Evolutionary conservation across 805 yeast genomes (phyloP).

Genomic region (Barnettozyma wickerhamii): DNA sequence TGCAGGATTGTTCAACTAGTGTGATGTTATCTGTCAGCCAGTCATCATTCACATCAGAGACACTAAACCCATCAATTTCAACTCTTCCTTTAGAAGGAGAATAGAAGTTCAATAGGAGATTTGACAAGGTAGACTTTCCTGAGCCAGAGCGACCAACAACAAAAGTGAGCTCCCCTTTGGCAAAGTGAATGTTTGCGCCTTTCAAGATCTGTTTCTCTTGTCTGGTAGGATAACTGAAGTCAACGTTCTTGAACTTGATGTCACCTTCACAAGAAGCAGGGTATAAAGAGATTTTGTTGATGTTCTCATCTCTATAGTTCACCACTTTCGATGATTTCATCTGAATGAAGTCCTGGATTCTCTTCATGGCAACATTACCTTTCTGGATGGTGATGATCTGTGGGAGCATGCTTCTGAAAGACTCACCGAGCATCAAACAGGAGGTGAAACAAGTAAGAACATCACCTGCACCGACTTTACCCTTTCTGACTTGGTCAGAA

Average conservation of each 20-base stretch:
- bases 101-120: conserved; percentile 60
- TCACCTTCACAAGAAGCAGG: conserved; percentile 39
- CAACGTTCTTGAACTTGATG: conserved; percentile 51
- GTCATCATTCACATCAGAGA: conserved; percentile 36
- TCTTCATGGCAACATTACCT: conserved; percentile 63
- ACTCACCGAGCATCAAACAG: conserved; percentile 67
- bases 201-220: conserved; percentile 42
- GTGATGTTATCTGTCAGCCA: conserved; percentile 66
- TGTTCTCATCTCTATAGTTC: conserved; percentile 8
- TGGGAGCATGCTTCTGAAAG: conserved; percentile 49
- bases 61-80: conserved; percentile 47
- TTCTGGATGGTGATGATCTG: conserved; percentile 61
- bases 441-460: conserved; percentile 83
- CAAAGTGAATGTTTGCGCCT: conserved; percentile 41
- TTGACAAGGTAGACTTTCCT: conserved; percentile 83
- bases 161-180: conserved; percentile 46
- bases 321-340: conserved; percentile 11
- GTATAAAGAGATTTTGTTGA: conserved; percentile 18
- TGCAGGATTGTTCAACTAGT: conserved; percentile 67
- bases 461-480: conserved; percentile 49
- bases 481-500: conserved; percentile 51
- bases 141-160: conserved; percentile 88
- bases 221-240: conserved; percentile 62
- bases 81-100: conserved; percentile 49
- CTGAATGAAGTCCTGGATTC: conserved; percentile 40